These are phyloP conservation scores for Yamadazyma triangularis DNA, from an alignment of 1,139 yeast genomes.

Conservation along the genomic window DNA sequence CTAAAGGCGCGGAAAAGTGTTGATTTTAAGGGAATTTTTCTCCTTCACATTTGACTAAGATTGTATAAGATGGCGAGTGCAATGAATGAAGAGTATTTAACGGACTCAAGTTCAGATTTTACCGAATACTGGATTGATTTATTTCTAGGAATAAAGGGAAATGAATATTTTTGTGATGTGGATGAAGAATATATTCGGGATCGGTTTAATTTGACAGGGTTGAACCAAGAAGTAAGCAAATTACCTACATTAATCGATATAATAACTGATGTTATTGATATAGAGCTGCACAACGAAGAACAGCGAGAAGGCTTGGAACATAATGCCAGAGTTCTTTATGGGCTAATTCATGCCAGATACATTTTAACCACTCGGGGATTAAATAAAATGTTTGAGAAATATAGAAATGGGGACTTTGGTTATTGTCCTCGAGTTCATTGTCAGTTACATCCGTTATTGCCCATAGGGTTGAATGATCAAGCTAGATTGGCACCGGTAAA, in stretches of 20 bases:
- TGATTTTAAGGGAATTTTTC: too few species aligned
- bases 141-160: conserved; percentile 86
- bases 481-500: conserved; percentile 83
- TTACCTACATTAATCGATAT: conserved; percentile 80
- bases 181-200: conserved; percentile 92
- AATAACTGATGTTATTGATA: conserved; percentile 66
- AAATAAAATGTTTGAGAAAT: conserved; percentile 89
- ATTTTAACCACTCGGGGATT: conserved; percentile 86
- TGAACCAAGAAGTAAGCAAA: conserved; percentile 78
- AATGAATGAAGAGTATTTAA: conserved; percentile 34
- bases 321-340: conserved; percentile 73
- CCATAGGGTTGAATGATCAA: conserved; percentile 88
- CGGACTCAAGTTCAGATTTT: conserved; percentile 51
- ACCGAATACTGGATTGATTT: conserved; percentile 93
- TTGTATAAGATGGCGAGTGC: conserved; percentile 21
- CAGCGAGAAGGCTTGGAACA: conserved; percentile 67
- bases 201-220: conserved; percentile 88
- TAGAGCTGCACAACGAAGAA: conserved; percentile 51
- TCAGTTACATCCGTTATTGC: conserved; percentile 80
- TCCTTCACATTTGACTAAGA: too few species aligned
- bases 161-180: conserved; percentile 92
- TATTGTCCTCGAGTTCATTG: conserved; percentile 93
- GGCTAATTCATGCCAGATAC: conserved; percentile 58
- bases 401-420: conserved; percentile 90
- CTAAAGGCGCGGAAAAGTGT: too few species aligned